Percentiles rank a stretch among this genome's conserved stretches.
Evolutionary conservation across 108 stramenopile species (phyloP).

Genomic region (Bacterosira constricta): DNA sequence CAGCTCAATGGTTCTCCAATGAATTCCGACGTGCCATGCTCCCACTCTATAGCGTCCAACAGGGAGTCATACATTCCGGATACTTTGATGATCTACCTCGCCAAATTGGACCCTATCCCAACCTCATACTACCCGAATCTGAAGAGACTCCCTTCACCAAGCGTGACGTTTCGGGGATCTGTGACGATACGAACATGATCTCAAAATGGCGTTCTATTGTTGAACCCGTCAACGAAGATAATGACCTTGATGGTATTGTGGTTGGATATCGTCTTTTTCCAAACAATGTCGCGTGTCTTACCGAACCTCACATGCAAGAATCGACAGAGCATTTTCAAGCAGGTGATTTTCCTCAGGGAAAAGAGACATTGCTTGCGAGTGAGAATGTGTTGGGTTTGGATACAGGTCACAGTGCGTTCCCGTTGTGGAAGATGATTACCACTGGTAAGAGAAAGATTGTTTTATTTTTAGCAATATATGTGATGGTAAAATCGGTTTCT

Average conservation of each 20-base stretch:
- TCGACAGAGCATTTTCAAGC: constrained; percentile 11
- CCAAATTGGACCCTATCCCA: constrained; percentile 30
- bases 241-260: constrained; percentile 32
- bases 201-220: constrained; percentile 21
- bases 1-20: constrained; percentile 29
- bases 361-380: neutral
- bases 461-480: too few species aligned
- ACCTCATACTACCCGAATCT: constrained; percentile 1
- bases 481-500: neutral
- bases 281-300: constrained; percentile 33
- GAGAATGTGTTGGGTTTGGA: constrained; percentile 27
- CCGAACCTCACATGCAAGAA: constrained; percentile 16
- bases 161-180: constrained; percentile 39
- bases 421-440: constrained; percentile 31
- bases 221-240: constrained; percentile 27
- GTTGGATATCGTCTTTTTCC: constrained; percentile 45
- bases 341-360: constrained; percentile 24
- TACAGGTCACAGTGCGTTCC: constrained; percentile 13
- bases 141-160: neutral
- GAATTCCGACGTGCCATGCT: constrained; percentile 43
- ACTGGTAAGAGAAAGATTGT: too few species aligned
- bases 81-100: constrained; percentile 27
- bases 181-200: constrained; percentile 17
- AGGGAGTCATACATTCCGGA: constrained; percentile 31
- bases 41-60: constrained; percentile 37